phyloP scores from a whole-genome alignment of 139 green algal species.

The Limnomonas spitsbergensis region DNA sequence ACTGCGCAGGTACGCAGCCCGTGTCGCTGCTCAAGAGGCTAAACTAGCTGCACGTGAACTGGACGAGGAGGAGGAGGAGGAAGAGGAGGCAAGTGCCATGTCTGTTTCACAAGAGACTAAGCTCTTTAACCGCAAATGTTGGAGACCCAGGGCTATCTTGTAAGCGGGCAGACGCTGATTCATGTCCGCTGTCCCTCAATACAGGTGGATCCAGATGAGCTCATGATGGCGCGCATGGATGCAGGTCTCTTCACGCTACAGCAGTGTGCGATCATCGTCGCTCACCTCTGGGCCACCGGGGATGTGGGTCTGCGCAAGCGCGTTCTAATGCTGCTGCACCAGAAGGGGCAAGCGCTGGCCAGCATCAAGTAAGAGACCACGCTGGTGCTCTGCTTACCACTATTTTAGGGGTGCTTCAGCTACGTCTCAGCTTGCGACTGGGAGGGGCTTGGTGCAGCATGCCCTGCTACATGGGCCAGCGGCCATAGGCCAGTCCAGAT shows the following conservation, averaged over 20 bases:
- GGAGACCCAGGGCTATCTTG: too few relatives aligned
- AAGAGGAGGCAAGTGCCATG: too few relatives aligned
- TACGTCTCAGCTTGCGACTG: too few relatives aligned
- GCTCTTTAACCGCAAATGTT: too few relatives aligned
- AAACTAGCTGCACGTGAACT: not conserved
- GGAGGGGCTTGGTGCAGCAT: too few relatives aligned
- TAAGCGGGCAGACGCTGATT: too few relatives aligned
- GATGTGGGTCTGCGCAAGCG: slow-evolving; percentile 68
- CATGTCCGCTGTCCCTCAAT: too few relatives aligned
- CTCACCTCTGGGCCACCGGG: slow-evolving; percentile 64
- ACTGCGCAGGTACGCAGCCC: not conserved
- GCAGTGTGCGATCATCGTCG: slow-evolving; percentile 63
- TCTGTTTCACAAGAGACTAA: too few relatives aligned
- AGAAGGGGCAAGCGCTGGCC: slow-evolving; percentile 61
- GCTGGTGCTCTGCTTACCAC: not conserved
- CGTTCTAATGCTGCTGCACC: slow-evolving; percentile 74
- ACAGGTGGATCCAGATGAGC: slow-evolving; percentile 25
- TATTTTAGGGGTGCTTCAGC: too few relatives aligned
- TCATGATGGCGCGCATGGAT: slow-evolving; percentile 52
- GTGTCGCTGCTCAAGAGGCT: not conserved
- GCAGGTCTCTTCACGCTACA: slow-evolving; percentile 83
- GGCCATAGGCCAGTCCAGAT: too few relatives aligned
- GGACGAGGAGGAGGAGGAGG: slow-evolving; percentile 30
- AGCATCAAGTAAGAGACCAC: slow-evolving; percentile 38
- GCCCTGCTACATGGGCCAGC: too few relatives aligned